These are phyloP conservation scores for Erythrophleum ivorense DNA, from an alignment of 331 rosid genomes.

Conservation along the genomic window DNA sequence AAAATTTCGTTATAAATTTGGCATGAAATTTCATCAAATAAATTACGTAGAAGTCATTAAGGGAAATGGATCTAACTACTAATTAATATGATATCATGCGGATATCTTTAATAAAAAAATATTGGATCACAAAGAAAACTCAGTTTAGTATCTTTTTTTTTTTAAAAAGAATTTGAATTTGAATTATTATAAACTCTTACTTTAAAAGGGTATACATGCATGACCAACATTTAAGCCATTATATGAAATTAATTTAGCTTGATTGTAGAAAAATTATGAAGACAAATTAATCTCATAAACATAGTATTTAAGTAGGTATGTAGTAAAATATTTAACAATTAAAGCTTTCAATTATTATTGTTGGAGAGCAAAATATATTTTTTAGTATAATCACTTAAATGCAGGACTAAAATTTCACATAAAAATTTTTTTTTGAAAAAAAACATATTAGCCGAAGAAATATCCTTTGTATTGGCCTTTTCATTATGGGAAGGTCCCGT, in stretches of 20 bases:
- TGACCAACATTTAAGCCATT: not conserved
- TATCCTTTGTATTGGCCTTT: conserved; percentile 40
- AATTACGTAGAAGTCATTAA: not conserved
- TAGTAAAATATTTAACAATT: not conserved
- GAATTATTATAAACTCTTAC: not conserved
- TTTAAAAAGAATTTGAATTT: not conserved
- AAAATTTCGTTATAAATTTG: not conserved
- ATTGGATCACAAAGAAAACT: not conserved
- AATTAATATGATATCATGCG: not conserved
- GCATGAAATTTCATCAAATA: not conserved
- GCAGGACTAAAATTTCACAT: not conserved
- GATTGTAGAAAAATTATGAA: not conserved
- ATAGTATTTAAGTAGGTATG: not conserved
- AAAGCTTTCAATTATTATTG: too few species aligned
- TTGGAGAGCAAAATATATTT: not conserved
- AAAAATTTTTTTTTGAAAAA: not conserved
- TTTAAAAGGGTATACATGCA: not conserved
- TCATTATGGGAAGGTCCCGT: conserved; percentile 29
- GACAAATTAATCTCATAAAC: not conserved
- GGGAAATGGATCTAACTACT: not conserved
- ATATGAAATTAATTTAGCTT: not conserved
- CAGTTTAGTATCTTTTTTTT: not conserved
- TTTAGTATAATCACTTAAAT: conserved; percentile 12
- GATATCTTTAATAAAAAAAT: not conserved
- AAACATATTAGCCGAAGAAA: conserved; percentile 40